These are phyloP conservation scores for Xylaria hypoxylon DNA, from an alignment of 2,329 filamentous ascomycete genomes.

Conservation along the genomic window DNA sequence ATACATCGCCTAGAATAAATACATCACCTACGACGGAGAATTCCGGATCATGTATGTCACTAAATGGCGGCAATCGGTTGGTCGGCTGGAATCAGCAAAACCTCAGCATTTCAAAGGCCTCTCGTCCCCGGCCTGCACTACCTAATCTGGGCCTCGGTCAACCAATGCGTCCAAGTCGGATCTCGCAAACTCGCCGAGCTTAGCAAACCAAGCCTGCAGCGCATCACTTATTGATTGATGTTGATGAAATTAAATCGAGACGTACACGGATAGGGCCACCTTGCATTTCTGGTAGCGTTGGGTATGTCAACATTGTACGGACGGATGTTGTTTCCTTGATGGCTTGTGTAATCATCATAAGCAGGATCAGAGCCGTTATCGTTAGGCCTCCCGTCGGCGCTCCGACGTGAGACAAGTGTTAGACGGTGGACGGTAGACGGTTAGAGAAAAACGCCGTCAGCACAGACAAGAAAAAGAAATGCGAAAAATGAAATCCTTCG, in stretches of 20 bases:
- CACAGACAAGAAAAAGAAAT: neutral
- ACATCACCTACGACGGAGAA: neutral
- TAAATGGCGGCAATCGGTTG: slow-evolving; percentile 1
- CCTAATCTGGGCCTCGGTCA: slow-evolving; percentile 15
- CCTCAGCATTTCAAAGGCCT: neutral
- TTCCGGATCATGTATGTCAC: neutral
- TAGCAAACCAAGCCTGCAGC: neutral
- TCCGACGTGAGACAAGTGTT: slow-evolving; percentile 13
- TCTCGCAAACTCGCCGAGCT: neutral
- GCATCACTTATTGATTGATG: neutral
- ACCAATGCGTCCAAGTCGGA: slow-evolving; percentile 12
- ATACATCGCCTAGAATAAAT: neutral
- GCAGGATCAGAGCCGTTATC: neutral
- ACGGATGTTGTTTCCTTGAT: neutral
- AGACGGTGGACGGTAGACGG: neutral
- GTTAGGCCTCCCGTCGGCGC: neutral
- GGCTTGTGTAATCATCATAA: slow-evolving; percentile 4
- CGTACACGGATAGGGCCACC: neutral
- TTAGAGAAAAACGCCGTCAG: neutral
- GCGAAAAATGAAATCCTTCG: neutral
- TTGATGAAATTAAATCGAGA: neutral
- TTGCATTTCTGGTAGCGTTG: neutral
- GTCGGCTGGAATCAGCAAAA: neutral
- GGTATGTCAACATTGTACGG: neutral
- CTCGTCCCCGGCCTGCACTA: neutral